phyloP scores from a whole-genome alignment of 371 early-diverging fungal species.

The Mucor piriformis region DNA sequence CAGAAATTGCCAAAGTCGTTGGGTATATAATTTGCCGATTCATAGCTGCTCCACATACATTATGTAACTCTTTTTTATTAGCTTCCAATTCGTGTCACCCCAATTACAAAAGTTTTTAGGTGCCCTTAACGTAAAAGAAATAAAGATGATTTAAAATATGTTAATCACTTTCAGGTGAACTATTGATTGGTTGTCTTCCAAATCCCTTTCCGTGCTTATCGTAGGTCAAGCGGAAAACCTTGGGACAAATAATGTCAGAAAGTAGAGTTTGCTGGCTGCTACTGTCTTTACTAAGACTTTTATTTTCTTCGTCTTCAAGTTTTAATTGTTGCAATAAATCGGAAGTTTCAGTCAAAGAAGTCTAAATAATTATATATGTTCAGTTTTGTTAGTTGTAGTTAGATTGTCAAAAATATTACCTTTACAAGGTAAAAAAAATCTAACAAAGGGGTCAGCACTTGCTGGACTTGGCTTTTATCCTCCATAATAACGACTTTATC shows the following conservation, averaged over 20 bases:
- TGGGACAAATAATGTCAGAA: slow-evolving; percentile 9
- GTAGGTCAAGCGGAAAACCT: slow-evolving; percentile 14
- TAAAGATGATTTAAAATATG: too few species aligned
- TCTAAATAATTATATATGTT: slow-evolving; percentile 11
- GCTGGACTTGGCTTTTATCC: slow-evolving; percentile 16
- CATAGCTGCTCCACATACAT: too few species aligned
- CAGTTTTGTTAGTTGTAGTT: slow-evolving; percentile 12
- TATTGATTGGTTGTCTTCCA: slow-evolving; percentile 8
- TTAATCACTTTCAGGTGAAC: slow-evolving; percentile 2
- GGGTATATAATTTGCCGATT: too few species aligned
- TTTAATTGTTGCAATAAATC: slow-evolving; percentile 15
- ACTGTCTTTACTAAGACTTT: slow-evolving; percentile 11
- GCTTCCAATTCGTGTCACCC: too few species aligned
- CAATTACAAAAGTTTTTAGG: too few species aligned
- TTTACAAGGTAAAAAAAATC: slow-evolving; percentile 24
- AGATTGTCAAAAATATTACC: slow-evolving; percentile 14
- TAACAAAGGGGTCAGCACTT: slow-evolving; percentile 14
- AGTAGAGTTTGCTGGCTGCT: slow-evolving; percentile 2
- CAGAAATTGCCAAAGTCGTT: too few species aligned
- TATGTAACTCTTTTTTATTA: too few species aligned
- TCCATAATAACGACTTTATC: slow-evolving; percentile 13
- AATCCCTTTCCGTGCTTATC: slow-evolving; percentile 14
- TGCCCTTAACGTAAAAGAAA: too few species aligned
- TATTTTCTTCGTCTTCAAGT: slow-evolving; percentile 17
- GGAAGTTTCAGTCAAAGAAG: slow-evolving; percentile 11